Base-by-base conservation (phyloP, 257 asterid species). In the Nicotiana knightiana region DNA sequence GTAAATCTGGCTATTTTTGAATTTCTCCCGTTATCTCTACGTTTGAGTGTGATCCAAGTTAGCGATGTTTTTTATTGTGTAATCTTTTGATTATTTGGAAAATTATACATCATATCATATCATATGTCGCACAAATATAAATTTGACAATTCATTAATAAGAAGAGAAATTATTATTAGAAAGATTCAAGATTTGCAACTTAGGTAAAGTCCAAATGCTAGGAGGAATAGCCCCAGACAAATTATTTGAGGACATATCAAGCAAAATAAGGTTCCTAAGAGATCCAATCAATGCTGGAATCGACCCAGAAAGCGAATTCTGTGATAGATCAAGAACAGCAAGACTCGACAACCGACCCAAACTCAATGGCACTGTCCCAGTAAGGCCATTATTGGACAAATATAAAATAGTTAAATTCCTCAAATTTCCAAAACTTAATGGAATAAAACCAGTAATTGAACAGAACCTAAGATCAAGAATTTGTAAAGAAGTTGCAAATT, bases 391-490 rank as follows among this genome's bases (percentile, higher is more conserved):
- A 83, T 80, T 81, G 53, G 98, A 90, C 80, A 96, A 87, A 82
- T 89, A 88, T 76, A 96, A 84, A 65, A 84, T 86, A 83, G 83
- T 90, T 80, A 94, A 91, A 85, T 89, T 90, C 79, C 86, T 92
- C 89, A 91, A 92, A 83, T 90, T 92, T 70, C 98, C 98, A 35
- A 96, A 86, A 64, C 90, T 90, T 58, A 75, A 32, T 17, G 98
- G 98, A 81, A 96, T 88, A 43, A 80, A 32, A 58, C 98, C 97
- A 70, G 9, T 67, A 80, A 94, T 85, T 16, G 91, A 89, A 73
- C 98, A 94, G 15, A 91, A 87, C 84, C 97, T 89, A 68, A 96
- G 94, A 90, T 96, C 98, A 88, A 96, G 97, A 85, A 93, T 92
- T 84, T 84, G 92, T 53, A 96, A 4, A 37, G 77, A 89, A 8